Base-by-base conservation (phyloP, 1,284 basidiomycete species). In the Boletus mariae region DNA sequence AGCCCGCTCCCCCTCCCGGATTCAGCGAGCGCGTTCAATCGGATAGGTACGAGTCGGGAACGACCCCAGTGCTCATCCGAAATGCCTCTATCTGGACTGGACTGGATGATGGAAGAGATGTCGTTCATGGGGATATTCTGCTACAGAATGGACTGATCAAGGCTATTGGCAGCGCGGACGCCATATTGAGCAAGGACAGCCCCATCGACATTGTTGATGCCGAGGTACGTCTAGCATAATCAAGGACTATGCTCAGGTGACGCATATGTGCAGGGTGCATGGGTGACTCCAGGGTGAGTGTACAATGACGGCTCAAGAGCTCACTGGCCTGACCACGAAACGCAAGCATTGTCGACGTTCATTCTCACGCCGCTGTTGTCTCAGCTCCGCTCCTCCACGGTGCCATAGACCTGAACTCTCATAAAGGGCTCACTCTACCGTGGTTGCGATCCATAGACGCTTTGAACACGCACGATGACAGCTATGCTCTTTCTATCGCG, bases 31-130 rank as follows among this genome's bases (percentile, higher is more conserved):
- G 92, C 12, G 77, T 67, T 0, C 60, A 59, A 28, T 89, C 82
- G 6, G 92, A 94, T 63, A 77, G 91, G 29, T 89, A 77, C 58
- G 87, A 83, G 13, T 64, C 70, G 0, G 83, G 82, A 1, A 85
- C 86, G 0, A 68, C 68, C 1, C 67, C 84, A 2, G 76, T 81
- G 5, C 72, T 87, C 49, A 78, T 94, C 58, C 77, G 75, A 61
- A 92, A 94, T 63, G 90, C 83, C 1, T 85, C 80, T 4, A 76
- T 94, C n/a, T 92, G 90, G 88, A 93, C 90, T 0, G 91, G 90
- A 0, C 77, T 76, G 38, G 60, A 79, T 23, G 76, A 80, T 42
- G 85, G 84, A 1, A 73, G 70, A 5, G 80, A 90, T 61, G 72
- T 90, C 15, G 65, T 90, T 6, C 67, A 75, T 45, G 85, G 82